Percentiles rank a stretch among this genome's conserved stretches.
These are phyloP conservation scores for Davidsoniella eucalypti DNA, from an alignment of 2,329 filamentous ascomycete species.

Conservation along the genomic window DNA sequence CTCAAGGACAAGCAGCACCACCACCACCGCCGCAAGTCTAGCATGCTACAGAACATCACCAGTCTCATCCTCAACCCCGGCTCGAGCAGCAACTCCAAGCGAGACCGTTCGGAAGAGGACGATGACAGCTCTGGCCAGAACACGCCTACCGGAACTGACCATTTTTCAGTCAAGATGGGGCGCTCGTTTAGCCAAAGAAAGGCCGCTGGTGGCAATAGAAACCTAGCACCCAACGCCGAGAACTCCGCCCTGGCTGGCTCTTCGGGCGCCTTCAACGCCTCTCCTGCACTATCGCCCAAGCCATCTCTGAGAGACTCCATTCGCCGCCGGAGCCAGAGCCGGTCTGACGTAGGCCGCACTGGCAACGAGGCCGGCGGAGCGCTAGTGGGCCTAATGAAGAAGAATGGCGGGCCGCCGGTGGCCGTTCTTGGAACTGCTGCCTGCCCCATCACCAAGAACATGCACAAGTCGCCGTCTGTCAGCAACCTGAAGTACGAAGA, in stretches of 20 bases:
- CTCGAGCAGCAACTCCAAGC: conserved; percentile 16
- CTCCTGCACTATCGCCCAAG: conserved; percentile 36
- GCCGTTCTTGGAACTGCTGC: conserved; percentile 16
- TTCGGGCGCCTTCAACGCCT: conserved; percentile 30
- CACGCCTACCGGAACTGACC: conserved; percentile 6
- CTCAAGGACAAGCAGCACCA: conserved; percentile 24
- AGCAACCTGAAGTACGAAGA: conserved; percentile 21
- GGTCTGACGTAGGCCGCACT: conserved; percentile 32
- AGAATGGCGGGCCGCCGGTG: conserved; percentile 36
- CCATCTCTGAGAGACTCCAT: conserved; percentile 28
- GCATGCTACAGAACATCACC: conserved; percentile 22
- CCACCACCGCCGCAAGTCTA: conserved; percentile 22
- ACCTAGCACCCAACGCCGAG: conserved; percentile 38
- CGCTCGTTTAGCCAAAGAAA: conserved; percentile 34
- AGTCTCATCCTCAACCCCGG: conserved; percentile 35
- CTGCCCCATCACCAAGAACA: not conserved
- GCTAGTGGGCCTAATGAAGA: conserved; percentile 35
- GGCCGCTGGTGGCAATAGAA: conserved; percentile 39
- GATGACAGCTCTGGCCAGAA: not conserved
- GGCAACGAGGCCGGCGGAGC: conserved; percentile 24
- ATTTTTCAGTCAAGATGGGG: conserved; percentile 28
- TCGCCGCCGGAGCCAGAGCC: conserved; percentile 36
- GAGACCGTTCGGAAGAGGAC: not conserved
- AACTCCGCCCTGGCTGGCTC: conserved; percentile 38
- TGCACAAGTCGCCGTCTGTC: not conserved